Evolutionary conservation across 306 rosid species (phyloP).

Genomic region (Senna tora): DNA sequence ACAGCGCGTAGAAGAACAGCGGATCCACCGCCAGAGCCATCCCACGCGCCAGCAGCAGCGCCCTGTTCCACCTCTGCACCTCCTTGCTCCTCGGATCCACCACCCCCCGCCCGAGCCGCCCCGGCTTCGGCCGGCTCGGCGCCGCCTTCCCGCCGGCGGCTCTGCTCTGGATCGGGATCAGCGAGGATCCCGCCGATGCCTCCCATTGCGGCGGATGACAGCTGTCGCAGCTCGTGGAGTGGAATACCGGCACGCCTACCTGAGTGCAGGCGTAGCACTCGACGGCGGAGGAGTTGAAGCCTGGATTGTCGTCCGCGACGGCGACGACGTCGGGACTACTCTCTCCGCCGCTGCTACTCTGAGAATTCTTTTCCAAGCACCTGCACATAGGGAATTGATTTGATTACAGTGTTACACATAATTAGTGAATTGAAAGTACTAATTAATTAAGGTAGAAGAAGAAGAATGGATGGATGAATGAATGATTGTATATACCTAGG

Average conservation of each 20-base stretch:
- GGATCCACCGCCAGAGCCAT: conserved; percentile 91
- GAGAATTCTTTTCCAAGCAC: conserved; percentile 47
- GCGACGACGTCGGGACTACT: not conserved
- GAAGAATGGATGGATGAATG: no score
- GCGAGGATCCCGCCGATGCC: conserved; percentile 86
- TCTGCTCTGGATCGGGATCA: conserved; percentile 68
- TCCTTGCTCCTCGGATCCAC: conserved; percentile 85
- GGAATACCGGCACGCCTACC: conserved; percentile 81
- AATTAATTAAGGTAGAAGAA: not conserved
- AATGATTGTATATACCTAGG: conserved; percentile 47
- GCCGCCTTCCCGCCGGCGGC: not conserved
- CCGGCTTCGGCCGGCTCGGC: not conserved
- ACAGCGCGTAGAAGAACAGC: conserved; percentile 84
- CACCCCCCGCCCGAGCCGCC: conserved; percentile 58
- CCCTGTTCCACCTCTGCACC: conserved; percentile 85
- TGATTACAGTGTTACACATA: no score
- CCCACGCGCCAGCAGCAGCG: conserved; percentile 81
- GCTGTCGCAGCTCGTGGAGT: conserved; percentile 87
- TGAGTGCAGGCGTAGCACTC: conserved; percentile 98
- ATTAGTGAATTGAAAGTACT: not conserved
- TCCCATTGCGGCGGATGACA: conserved; percentile 84
- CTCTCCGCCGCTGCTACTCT: conserved; percentile 9
- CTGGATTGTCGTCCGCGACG: conserved; percentile 37
- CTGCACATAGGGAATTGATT: conserved; percentile 29
- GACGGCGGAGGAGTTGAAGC: conserved; percentile 34